Evolutionary conservation across 2,329 filamentous ascomycete genomes (phyloP).

Genomic region (Fusarium sp.): DNA sequence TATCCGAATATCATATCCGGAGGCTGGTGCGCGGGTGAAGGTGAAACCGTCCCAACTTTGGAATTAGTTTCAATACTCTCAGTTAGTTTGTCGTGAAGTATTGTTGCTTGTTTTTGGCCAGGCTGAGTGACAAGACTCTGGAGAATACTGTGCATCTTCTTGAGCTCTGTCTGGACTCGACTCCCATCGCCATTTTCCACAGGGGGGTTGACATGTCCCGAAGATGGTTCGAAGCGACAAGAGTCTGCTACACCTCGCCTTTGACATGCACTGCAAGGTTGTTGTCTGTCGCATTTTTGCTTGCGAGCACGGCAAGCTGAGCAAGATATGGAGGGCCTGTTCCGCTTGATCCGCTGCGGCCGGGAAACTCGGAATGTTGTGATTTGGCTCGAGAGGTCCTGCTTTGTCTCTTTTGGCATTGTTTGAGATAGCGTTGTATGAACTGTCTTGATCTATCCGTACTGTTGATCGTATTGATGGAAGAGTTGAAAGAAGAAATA

Average conservation of each 20-base stretch:
- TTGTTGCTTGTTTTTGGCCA: not conserved
- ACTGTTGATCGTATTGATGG: not conserved
- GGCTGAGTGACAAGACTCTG: not conserved
- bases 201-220: accelerated
- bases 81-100: not conserved
- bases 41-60: accelerated
- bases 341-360: not conserved
- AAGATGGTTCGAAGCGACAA: not conserved
- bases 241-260: not conserved
- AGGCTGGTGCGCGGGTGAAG: not conserved
- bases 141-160: constrained; percentile 12
- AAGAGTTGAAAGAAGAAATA: not conserved
- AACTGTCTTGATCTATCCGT: accelerated
- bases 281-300: constrained; percentile 18
- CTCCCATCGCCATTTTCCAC: not conserved
- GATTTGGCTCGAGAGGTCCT: not conserved
- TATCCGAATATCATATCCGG: not conserved
- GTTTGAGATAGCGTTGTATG: not conserved
- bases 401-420: not conserved
- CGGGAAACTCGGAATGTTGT: constrained; percentile 3
- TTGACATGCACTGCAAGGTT: constrained; percentile 8
- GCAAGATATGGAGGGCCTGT: constrained; percentile 7
- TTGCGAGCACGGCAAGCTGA: constrained; percentile 11
- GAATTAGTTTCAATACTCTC: not conserved
- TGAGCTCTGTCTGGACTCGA: constrained; percentile 6